Evolutionary conservation across 2,329 filamentous ascomycete species (phyloP).

Genomic region (Massarina eburnea): DNA sequence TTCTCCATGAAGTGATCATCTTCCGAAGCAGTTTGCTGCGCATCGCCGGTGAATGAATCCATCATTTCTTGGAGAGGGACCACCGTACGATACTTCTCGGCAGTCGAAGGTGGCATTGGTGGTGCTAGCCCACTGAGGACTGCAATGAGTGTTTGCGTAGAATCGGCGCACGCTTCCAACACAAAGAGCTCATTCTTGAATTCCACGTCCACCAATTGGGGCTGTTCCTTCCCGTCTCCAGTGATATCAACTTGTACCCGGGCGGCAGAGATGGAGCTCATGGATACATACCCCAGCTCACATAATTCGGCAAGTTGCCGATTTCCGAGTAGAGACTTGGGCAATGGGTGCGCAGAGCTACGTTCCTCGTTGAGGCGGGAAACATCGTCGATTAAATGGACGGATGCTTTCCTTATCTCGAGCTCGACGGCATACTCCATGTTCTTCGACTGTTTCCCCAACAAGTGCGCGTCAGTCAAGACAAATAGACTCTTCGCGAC

Average conservation of each 20-base stretch:
- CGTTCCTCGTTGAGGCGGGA: conserved; percentile 46
- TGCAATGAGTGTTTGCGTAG: conserved; percentile 85
- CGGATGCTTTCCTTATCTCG: conserved; percentile 75
- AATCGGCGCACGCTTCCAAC: conserved; percentile 94
- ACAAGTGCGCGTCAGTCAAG: conserved; percentile 74
- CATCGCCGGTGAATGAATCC: conserved; percentile 85
- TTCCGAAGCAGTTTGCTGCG: conserved; percentile 62
- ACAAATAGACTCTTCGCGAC: conserved; percentile 77
- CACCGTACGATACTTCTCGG: conserved; percentile 83
- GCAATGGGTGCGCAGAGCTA: conserved; percentile 8
- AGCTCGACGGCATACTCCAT: conserved; percentile 65
- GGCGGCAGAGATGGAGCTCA: conserved; percentile 85
- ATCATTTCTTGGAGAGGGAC: conserved; percentile 86
- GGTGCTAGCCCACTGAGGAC: conserved; percentile 79
- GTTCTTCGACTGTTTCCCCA: conserved; percentile 66
- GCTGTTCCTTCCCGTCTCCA: conserved; percentile 57
- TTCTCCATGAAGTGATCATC: conserved; percentile 42
- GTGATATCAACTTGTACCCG: conserved; percentile 66
- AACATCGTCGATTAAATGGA: conserved; percentile 80
- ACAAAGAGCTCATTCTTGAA: conserved; percentile 84
- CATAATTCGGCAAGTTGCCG: conserved; percentile 55
- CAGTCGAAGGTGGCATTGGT: conserved; percentile 78
- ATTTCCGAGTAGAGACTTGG: conserved; percentile 23
- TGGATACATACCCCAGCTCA: conserved; percentile 75
- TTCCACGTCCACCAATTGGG: conserved; percentile 75